Base-by-base conservation (phyloP, 352 stramenopile genomes). In the Phytopythium ostracodes region DNA sequence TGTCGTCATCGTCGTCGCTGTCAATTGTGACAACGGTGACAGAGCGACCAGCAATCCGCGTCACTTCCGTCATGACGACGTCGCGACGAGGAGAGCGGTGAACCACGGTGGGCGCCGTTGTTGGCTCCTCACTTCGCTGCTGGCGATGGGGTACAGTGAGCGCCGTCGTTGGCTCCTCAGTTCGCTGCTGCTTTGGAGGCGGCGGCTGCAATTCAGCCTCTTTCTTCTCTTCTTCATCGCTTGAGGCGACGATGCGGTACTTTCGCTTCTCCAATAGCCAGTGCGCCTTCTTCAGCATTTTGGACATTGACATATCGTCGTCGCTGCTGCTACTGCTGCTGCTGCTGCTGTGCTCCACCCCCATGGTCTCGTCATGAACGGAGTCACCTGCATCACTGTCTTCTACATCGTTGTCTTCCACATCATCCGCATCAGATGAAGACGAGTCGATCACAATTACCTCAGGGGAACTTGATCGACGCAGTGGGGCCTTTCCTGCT, bases 371-470 rank as follows among this genome's bases (percentile, higher is more conserved):
- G 33, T 57, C 29, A 65, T 24, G 43, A 9, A 12, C 43, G 2
- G 43, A 50, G 1, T 9, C 44, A 52, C 22, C 15, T 11, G n/a
- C 44, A 52, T 31, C 22, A 4, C 22, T 35, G 20, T 35, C 46
- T 22, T 33, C 24, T 12, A 5, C 46, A 10, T 22, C 22, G 7
- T 36, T 33, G 29, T 35, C 46, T 22, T 33, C 24, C 22, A 5
- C 46, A 3, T 12, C 22, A 11, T 53, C 46, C 11, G 22, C 14
- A 4, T 53, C 46, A 4, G 46, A 53, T 5, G 46, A 53, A 11
- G 62, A 67, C 27, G 22, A 51, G 25, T 75, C 61, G 44, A 75
- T 71, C 18, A 70, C 58, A 9, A 72, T 67, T 22, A 75, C 52
- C 52, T 73, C 57, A 17, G 65, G n/a, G 36, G 22, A 24, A 10